Percentiles rank a stretch among this genome's conserved stretches.
phyloP scores from a whole-genome alignment of 495 filamentous ascomycete genomes.

The Neurospora hispaniola region DNA sequence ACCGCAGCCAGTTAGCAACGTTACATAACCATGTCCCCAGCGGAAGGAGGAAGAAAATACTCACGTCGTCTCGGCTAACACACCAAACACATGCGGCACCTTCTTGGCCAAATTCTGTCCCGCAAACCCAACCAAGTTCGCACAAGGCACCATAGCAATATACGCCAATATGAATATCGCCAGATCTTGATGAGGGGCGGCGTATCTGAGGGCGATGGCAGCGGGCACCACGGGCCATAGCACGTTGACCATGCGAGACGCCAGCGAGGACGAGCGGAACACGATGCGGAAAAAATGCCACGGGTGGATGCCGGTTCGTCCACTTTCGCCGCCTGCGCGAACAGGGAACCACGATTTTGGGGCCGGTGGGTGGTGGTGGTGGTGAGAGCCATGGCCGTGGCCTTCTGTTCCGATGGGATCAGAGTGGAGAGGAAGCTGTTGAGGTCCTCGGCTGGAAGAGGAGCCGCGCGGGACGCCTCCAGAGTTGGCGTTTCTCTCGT shows the following conservation, averaged over 20 bases:
- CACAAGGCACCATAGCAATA: slow-evolving; percentile 71
- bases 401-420: background rate
- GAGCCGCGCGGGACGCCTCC: background rate
- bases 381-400: background rate
- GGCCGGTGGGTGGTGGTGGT: background rate
- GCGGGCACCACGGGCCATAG: slow-evolving; percentile 46
- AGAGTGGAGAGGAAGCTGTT: background rate
- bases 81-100: slow-evolving; percentile 64
- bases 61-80: slow-evolving; percentile 62
- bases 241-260: slow-evolving; percentile 35
- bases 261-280: slow-evolving; percentile 30
- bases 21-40: background rate
- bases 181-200: slow-evolving; percentile 34
- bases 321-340: slow-evolving; percentile 30
- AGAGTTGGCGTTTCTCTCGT: background rate
- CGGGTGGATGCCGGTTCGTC: slow-evolving; percentile 35
- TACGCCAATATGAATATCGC: slow-evolving; percentile 35
- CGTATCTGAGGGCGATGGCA: slow-evolving; percentile 37
- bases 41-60: slow-evolving; percentile 2
- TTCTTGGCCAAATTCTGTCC: slow-evolving; percentile 73
- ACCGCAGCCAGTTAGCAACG: background rate
- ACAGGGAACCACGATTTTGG: slow-evolving; percentile 4
- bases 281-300: slow-evolving; percentile 29
- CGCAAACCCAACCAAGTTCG: slow-evolving; percentile 79
- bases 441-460: background rate